Conservation (phyloP, 164 flowering plant species). For the Stephania cephalantha region DNA sequence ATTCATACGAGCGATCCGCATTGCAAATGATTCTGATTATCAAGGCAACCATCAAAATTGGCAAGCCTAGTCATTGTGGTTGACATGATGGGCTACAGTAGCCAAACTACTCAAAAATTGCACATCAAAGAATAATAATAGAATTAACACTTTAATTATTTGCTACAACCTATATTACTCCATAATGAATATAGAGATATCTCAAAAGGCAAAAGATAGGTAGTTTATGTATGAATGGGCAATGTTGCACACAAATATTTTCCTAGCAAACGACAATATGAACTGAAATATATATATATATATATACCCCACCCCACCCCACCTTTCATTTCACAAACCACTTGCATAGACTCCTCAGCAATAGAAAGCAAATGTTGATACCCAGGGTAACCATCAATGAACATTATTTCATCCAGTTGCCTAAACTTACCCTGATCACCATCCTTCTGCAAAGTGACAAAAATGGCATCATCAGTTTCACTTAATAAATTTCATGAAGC, state of each 20-base stretch:
- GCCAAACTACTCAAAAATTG: background rate
- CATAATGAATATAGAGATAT: background rate
- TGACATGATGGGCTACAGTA: background rate
- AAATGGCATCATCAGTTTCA: background rate
- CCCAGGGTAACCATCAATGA: conserved; percentile 62
- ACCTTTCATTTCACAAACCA: conserved; percentile 93
- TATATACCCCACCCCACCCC: background rate
- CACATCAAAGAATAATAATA: no score
- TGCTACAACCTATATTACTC: background rate
- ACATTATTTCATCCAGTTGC: conserved; percentile 81
- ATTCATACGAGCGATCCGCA: background rate
- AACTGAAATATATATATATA: no score
- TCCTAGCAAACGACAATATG: background rate
- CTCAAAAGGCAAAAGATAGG: background rate
- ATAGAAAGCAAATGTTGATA: conserved; percentile 53
- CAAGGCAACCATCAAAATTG: background rate
- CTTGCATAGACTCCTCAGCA: conserved; percentile 60
- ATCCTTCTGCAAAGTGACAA: conserved; percentile 45
- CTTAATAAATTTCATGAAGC: background rate
- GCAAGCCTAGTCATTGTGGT: background rate
- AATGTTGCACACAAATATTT: background rate
- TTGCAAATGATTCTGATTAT: background rate
- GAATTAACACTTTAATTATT: no score
- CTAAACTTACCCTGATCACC: conserved; percentile 84
- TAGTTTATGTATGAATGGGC: background rate